Conservation (phyloP, 2,329 filamentous ascomycete species). For the Scedosporium aurantiacum region DNA sequence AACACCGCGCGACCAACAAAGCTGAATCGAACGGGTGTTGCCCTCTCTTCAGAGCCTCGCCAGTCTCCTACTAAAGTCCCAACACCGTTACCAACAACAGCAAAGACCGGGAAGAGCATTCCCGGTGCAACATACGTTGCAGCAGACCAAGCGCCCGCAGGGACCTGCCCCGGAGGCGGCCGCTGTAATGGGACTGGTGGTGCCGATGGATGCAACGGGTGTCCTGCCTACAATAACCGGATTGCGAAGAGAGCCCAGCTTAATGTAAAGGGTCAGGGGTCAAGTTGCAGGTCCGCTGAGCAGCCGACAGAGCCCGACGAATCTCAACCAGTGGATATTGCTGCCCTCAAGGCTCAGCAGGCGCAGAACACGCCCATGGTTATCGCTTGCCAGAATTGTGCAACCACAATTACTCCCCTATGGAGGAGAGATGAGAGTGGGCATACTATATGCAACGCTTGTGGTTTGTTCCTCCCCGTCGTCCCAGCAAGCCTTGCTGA, state of each 20-base stretch:
- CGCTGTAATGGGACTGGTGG: constrained; percentile 94
- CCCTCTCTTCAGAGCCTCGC: constrained; percentile 31
- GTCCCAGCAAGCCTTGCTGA: neutral
- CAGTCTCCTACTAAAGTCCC: constrained; percentile 27
- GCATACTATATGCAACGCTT: constrained; percentile 97
- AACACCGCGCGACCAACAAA: constrained; percentile 87
- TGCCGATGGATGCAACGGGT: constrained; percentile 88
- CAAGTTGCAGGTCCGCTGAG: constrained; percentile 5
- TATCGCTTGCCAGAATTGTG: constrained; percentile 93
- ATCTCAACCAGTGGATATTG: constrained; percentile 20
- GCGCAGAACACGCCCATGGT: constrained; percentile 47
- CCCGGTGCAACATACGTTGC: constrained; percentile 61
- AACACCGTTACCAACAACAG: constrained; percentile 20
- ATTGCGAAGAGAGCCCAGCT: constrained; percentile 78
- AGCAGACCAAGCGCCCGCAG: constrained; percentile 61
- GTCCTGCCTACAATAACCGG: constrained; percentile 94
- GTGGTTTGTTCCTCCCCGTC: constrained; percentile 43
- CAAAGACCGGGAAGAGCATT: constrained; percentile 29
- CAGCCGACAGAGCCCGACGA: constrained; percentile 9
- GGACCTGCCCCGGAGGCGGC: constrained; percentile 92
- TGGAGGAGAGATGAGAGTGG: constrained; percentile 92
- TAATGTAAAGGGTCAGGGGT: constrained; percentile 40
- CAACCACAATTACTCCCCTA: constrained; percentile 88
- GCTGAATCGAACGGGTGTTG: constrained; percentile 62
- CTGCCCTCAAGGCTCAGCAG: constrained; percentile 29